These are phyloP conservation scores for Paraphoma sp. DNA, from an alignment of 2,329 filamentous ascomycete species.

Conservation along the genomic window DNA sequence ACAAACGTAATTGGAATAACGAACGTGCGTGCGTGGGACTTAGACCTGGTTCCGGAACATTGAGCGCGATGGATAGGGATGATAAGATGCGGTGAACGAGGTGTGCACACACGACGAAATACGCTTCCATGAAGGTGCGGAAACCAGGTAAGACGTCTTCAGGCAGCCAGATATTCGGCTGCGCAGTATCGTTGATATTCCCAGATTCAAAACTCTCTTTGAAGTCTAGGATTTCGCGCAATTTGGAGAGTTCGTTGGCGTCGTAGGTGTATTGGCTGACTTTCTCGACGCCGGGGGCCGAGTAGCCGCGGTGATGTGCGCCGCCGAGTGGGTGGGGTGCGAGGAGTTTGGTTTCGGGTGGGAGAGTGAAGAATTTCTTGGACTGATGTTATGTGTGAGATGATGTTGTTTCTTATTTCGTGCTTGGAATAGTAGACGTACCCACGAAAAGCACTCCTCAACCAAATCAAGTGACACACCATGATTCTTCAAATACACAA, in stretches of 20 bases:
- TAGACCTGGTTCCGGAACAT: conserved; percentile 21
- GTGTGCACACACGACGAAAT: conserved; percentile 27
- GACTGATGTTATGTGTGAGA: conserved; percentile 16
- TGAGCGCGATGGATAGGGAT: conserved; percentile 34
- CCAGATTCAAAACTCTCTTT: conserved; percentile 46
- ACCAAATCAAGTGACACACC: conserved; percentile 41
- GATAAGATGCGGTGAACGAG: conserved; percentile 36
- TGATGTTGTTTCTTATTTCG: not conserved
- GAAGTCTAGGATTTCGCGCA: conserved; percentile 35
- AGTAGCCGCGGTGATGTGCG: conserved; percentile 50
- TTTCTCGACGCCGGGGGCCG: conserved; percentile 46
- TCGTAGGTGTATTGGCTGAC: conserved; percentile 40
- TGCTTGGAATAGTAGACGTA: conserved; percentile 9
- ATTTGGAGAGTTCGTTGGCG: conserved; percentile 17
- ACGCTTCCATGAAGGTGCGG: conserved; percentile 32
- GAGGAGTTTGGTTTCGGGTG: conserved; percentile 42
- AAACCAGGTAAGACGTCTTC: conserved; percentile 50
- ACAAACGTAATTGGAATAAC: conserved; percentile 44
- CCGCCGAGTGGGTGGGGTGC: conserved; percentile 50
- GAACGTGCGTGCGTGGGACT: conserved; percentile 29
- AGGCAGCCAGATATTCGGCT: conserved; percentile 52
- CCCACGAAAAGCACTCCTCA: conserved; percentile 37
- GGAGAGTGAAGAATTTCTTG: conserved; percentile 48
- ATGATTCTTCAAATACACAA: conserved; percentile 52
- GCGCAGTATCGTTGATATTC: conserved; percentile 31